These are phyloP conservation scores for Kentomonas sorsogonicus DNA, from an alignment of 208 protist genomes.

Conservation along the genomic window DNA sequence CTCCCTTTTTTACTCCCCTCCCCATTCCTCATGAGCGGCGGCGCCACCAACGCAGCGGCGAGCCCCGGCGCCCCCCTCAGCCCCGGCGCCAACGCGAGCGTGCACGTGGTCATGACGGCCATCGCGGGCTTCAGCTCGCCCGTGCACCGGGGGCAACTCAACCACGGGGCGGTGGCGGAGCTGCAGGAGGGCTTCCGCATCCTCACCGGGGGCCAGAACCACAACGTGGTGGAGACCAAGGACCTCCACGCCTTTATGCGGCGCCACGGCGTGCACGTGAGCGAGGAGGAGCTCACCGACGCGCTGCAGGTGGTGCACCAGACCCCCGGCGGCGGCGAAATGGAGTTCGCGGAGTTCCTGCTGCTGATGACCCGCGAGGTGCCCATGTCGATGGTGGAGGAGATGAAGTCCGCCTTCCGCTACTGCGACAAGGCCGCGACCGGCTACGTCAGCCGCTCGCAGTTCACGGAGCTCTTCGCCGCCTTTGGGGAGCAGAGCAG, in stretches of 20 bases:
- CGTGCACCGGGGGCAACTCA: conserved; percentile 42
- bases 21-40: too few species aligned
- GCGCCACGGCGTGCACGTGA: conserved; percentile 90
- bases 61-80: too few species aligned
- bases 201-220: conserved; percentile 93
- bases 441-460: conserved; percentile 63
- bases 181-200: conserved; percentile 99
- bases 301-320: conserved; percentile 94
- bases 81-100: conserved; percentile 2
- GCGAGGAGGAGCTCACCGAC: conserved; percentile 89
- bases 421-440: conserved; percentile 77
- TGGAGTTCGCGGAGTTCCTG: conserved; percentile 92
- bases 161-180: conserved; percentile 96
- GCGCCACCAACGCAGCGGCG: too few species aligned
- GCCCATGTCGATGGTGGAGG: conserved; percentile 47
- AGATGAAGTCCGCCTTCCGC: conserved; percentile 73
- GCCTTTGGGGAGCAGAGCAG: conserved; percentile 76
- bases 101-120: background rate
- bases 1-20: background rate
- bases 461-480: conserved; percentile 57
- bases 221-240: conserved; percentile 91
- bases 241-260: conserved; percentile 97
- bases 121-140: conserved; percentile 24
- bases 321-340: conserved; percentile 28
- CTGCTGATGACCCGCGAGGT: conserved; percentile 45